Evolutionary conservation across 2,329 filamentous ascomycete species (phyloP), one percentile per base, ranked within the genome.

Genomic region (Rutstroemia sydowiana): DNA sequence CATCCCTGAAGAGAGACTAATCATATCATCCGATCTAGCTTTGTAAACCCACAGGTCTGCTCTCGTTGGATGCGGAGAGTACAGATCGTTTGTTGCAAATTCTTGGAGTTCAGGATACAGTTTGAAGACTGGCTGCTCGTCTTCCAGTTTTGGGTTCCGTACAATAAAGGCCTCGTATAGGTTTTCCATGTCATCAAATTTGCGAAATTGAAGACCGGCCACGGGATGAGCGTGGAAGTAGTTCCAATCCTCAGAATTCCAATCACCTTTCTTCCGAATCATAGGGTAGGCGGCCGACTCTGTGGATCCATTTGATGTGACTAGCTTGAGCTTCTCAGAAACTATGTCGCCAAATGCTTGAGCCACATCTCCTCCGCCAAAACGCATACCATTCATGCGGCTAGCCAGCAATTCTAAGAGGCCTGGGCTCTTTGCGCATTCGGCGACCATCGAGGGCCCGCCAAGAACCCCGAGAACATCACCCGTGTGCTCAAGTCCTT

Each of bases 1-100:
- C 37, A 32, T 26, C 13, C 20, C 16, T 32, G 45, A 18, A 3
- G 44, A 20, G 11, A 52, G 36, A 18, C 7, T 16, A n/a, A 55
- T 51, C 26, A 50, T 49, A 32, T 55, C 53, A 46, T 53, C 53
- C 23, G 46, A 37, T 26, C 53, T 30, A 5, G 40, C 42, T 41
- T 18, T 30, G 23, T 50, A 50, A 21, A 32, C 21, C 53, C 53
- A 55, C 11, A 55, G 34, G n/a, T 39, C 46, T 31, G 41, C 16
- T 21, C 46, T 50, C 6, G 43, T 53, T 2, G 43, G 42, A 47
- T 55, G 54, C 30, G 40, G 30, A 8, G 28, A 46, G 28, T 44
- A 55, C 10, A 55, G 30, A 45, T 55, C 54, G 16, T 20, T n/a
- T 18, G 42, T 32, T n/a, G 26, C 28, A 8, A 16, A 44, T 18